phyloP scores from a whole-genome alignment of 768 basidiomycete genomes.

The Cyathus striatus region DNA sequence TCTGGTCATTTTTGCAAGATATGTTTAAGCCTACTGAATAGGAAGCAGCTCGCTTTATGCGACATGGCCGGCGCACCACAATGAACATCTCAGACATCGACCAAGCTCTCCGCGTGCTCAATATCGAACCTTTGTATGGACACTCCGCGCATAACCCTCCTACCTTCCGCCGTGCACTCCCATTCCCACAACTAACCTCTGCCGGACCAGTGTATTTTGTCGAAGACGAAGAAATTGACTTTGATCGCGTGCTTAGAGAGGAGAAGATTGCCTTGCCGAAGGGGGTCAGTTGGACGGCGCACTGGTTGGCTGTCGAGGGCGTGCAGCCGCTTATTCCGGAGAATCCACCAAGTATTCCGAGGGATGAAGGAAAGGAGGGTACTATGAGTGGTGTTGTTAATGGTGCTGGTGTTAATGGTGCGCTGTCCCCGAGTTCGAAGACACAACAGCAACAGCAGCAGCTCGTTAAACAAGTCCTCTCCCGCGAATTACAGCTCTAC shows the following conservation, averaged over 20 bases:
- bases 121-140: slow-evolving; percentile 94
- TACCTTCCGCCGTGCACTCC: slow-evolving; percentile 54
- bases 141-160: slow-evolving; percentile 65
- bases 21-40: slow-evolving; percentile 22
- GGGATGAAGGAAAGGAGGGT: slow-evolving; percentile 29
- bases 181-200: slow-evolving; percentile 42
- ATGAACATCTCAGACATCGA: slow-evolving; percentile 90
- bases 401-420: slow-evolving; percentile 12
- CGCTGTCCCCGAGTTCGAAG: slow-evolving; percentile 9
- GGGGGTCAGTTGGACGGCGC: slow-evolving; percentile 84
- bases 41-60: slow-evolving; percentile 97
- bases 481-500: slow-evolving; percentile 91
- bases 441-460: slow-evolving; percentile 57
- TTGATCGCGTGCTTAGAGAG: slow-evolving; percentile 83
- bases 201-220: slow-evolving; percentile 85
- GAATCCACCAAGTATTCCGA: slow-evolving; percentile 82
- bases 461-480: slow-evolving; percentile 88
- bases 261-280: slow-evolving; percentile 81
- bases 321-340: slow-evolving; percentile 96
- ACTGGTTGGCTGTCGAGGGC: slow-evolving; percentile 98
- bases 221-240: slow-evolving; percentile 97
- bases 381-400: slow-evolving; percentile 17
- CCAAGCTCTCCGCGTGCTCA: slow-evolving; percentile 87
- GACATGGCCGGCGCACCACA: slow-evolving; percentile 87
- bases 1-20: neutral